Evolutionary conservation across 2,329 filamentous ascomycete species (phyloP).

Genomic region (Pseudodiploospora longispora): DNA sequence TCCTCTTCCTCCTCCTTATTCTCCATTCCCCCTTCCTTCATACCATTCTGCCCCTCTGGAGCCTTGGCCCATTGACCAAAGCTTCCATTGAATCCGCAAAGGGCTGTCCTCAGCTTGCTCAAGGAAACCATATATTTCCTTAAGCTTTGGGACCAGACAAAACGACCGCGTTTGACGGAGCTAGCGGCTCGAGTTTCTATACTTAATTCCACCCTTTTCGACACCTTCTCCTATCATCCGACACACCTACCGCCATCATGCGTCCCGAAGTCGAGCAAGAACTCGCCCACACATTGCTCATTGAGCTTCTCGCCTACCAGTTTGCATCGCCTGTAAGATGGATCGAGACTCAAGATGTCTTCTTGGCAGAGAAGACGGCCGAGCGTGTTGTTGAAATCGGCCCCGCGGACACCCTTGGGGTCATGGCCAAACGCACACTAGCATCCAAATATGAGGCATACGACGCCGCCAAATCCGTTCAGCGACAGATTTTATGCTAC

Average conservation of each 20-base stretch:
- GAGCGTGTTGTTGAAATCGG: constrained; percentile 98
- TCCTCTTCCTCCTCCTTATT: constrained; percentile 3
- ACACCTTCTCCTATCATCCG: constrained; percentile 11
- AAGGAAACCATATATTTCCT: not conserved
- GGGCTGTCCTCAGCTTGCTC: too few relatives aligned
- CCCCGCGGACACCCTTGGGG: constrained; percentile 90
- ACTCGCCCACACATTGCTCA: constrained; percentile 93
- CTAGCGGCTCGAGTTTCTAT: constrained; percentile 2
- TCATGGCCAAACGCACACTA: constrained; percentile 93
- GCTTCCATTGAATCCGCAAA: not conserved
- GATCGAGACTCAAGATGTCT: constrained; percentile 99
- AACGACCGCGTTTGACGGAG: constrained; percentile 4
- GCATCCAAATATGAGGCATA: constrained; percentile 98
- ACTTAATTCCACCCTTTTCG: constrained; percentile 1
- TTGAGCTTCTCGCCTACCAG: constrained; percentile 98
- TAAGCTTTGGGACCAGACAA: not conserved
- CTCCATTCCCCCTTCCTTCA: constrained; percentile 1
- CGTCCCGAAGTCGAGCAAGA: constrained; percentile 99
- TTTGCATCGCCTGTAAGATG: constrained; percentile 98
- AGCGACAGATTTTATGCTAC: constrained; percentile 97
- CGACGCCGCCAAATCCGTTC: constrained; percentile 91
- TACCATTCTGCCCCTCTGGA: constrained; percentile 7
- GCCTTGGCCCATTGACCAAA: not conserved
- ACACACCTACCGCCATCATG: constrained; percentile 51
- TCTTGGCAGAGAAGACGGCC: constrained; percentile 89